Percentiles rank a stretch among this genome's conserved stretches.
Conservation (phyloP, 768 basidiomycete species). For the Boletellus sp. region DNA sequence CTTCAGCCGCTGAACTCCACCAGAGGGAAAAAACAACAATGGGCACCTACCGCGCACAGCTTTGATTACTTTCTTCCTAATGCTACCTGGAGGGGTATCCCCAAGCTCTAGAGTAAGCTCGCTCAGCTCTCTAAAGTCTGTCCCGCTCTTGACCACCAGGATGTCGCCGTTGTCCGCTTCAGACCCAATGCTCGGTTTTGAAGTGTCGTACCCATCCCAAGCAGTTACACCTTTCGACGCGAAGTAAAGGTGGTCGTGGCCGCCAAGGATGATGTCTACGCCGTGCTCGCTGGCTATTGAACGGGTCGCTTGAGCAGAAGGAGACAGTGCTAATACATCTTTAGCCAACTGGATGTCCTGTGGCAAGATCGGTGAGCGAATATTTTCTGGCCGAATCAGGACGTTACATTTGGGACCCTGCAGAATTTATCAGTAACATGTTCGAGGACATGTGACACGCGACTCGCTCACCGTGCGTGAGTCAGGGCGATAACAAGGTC, state of each 20-base stretch:
- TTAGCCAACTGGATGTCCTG: constrained; percentile 75
- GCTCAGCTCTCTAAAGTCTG: constrained; percentile 85
- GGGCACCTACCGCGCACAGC: constrained; percentile 50
- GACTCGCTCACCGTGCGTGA: constrained; percentile 59
- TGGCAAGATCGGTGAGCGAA: constrained; percentile 6
- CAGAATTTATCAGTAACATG: constrained; percentile 2
- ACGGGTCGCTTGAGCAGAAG: constrained; percentile 42
- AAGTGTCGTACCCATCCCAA: constrained; percentile 65
- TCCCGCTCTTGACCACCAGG: constrained; percentile 80
- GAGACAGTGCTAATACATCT: constrained; percentile 56
- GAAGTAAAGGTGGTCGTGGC: constrained; percentile 86
- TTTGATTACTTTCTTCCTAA: constrained; percentile 63
- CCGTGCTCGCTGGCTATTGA: constrained; percentile 60
- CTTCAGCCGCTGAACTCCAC: neutral
- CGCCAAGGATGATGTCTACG: constrained; percentile 79
- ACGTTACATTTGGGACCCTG: constrained; percentile 31
- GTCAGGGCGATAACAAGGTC: constrained; percentile 86
- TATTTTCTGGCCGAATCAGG: neutral
- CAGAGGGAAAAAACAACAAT: neutral
- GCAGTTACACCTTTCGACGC: constrained; percentile 58
- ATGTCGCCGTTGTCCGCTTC: constrained; percentile 71
- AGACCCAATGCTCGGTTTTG: constrained; percentile 53
- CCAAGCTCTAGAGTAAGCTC: constrained; percentile 64
- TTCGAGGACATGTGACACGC: neutral
- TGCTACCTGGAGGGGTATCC: constrained; percentile 55